A percentile compares a stretch with the other conserved stretches of the same genome.
Conservation (phyloP, 129 eudicot species). For the Pseudognaphalium luteoalbum region DNA sequence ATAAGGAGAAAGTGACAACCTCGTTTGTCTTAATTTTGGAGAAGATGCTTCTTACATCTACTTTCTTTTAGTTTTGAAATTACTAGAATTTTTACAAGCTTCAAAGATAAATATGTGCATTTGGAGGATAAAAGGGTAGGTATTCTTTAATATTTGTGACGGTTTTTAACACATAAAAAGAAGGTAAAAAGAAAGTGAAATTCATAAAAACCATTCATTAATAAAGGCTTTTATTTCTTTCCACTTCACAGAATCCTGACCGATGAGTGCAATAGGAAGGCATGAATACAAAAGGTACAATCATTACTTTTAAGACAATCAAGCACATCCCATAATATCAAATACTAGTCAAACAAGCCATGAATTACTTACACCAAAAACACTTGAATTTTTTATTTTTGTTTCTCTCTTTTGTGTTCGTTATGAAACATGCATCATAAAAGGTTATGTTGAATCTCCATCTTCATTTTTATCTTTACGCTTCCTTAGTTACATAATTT, state of each 20-base stretch:
- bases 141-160: background rate
- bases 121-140: background rate
- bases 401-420: too few species aligned
- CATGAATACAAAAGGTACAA: constrained; percentile 42
- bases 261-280: constrained; percentile 28
- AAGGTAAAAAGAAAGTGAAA: background rate
- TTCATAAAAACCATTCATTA: constrained; percentile 1
- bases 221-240: constrained; percentile 4
- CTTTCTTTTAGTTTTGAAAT: constrained; percentile 33
- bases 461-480: too few species aligned
- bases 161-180: background rate
- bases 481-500: too few species aligned
- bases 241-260: constrained; percentile 26
- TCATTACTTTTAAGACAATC: constrained; percentile 36
- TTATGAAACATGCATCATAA: too few species aligned
- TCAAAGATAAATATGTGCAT: constrained; percentile 4
- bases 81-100: constrained; percentile 31
- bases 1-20: constrained; percentile 39
- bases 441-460: too few species aligned
- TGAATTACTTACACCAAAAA: constrained; percentile 14
- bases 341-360: constrained; percentile 32
- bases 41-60: constrained; percentile 46
- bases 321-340: constrained; percentile 24
- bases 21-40: constrained; percentile 43
- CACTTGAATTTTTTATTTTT: background rate